Conservation (phyloP, 345 rosid species). For the Gossypium arboreum region DNA sequence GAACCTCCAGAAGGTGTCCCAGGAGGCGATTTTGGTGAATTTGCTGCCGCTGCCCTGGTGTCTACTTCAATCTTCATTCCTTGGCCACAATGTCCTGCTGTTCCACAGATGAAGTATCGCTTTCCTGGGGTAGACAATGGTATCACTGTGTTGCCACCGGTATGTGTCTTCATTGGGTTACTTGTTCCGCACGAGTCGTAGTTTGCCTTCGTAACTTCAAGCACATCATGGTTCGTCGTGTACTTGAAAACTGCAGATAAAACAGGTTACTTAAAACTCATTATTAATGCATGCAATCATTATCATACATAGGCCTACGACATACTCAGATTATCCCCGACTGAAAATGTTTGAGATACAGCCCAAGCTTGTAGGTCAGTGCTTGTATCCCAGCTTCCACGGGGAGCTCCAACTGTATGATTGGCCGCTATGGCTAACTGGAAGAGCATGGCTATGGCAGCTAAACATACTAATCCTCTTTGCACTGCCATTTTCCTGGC, state of each 20-base stretch:
- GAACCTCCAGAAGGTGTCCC: constrained; percentile 10
- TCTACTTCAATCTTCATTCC: constrained; percentile 76
- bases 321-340: constrained; percentile 71
- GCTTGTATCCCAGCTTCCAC: constrained; percentile 56
- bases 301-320: not conserved
- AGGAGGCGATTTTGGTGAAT: constrained; percentile 30
- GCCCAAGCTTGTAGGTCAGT: constrained; percentile 54
- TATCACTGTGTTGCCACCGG: constrained; percentile 49
- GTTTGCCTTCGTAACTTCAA: constrained; percentile 55
- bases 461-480: constrained; percentile 12
- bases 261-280: not conserved
- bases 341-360: constrained; percentile 40
- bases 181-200: constrained; percentile 50
- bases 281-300: too few relatives aligned
- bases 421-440: constrained; percentile 48
- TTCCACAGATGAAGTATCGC: constrained; percentile 77
- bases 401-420: constrained; percentile 58
- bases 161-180: constrained; percentile 38
- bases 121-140: constrained; percentile 59
- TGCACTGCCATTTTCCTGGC: constrained; percentile 15
- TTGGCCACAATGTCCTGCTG: constrained; percentile 53
- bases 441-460: constrained; percentile 35
- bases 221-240: constrained; percentile 43
- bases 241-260: constrained; percentile 52
- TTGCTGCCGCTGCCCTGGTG: constrained; percentile 34